phyloP scores from a whole-genome alignment of 1,284 basidiomycete species.

The Irpex sp. region DNA sequence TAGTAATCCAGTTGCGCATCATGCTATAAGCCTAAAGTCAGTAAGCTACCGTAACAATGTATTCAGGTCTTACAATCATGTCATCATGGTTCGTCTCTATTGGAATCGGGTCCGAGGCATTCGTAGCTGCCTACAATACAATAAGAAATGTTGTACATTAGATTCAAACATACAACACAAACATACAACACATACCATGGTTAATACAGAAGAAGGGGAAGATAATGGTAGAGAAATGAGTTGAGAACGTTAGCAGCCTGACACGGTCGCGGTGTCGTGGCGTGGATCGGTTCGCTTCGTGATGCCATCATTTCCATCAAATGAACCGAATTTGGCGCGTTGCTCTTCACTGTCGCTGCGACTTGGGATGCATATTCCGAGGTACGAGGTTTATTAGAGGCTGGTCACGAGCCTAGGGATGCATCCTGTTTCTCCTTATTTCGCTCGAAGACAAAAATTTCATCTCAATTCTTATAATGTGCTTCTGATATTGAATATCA shows the following conservation, averaged over 20 bases:
- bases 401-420: too few species aligned
- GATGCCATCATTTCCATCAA: neutral
- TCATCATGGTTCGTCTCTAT: conserved; percentile 94
- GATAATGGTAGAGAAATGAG: neutral
- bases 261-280: neutral
- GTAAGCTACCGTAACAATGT: conserved; percentile 3
- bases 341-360: too few species aligned
- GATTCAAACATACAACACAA: neutral
- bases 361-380: too few species aligned
- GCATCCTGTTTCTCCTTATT: too few species aligned
- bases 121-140: neutral
- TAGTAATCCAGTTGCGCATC: conserved; percentile 99
- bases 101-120: conserved; percentile 35
- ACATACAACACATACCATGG: neutral
- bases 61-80: conserved; percentile 75
- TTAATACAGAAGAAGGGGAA: neutral
- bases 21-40: conserved; percentile 52
- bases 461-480: too few species aligned
- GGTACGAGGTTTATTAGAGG: too few species aligned
- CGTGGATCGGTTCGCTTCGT: neutral
- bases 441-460: too few species aligned
- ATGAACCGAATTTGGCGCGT: too few species aligned
- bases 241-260: neutral
- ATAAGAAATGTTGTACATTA: neutral
- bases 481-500: too few species aligned